Conservation (phyloP, 1,284 basidiomycete genomes). For the Apiotrichum sp. region DNA sequence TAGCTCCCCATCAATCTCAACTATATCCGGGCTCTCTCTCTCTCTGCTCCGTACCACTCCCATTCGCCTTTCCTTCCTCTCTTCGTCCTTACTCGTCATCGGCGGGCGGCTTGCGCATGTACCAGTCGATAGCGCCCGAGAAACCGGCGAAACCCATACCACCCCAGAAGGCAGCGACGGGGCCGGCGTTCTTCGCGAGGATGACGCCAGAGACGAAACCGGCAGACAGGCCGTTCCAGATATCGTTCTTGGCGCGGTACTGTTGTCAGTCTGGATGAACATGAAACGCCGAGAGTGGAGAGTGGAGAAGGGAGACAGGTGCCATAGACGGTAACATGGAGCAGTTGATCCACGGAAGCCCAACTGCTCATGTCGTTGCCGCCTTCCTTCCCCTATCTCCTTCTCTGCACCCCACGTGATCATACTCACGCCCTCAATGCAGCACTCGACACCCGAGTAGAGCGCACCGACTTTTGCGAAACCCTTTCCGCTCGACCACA, state of each 20-base stretch:
- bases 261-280: conserved; percentile 36
- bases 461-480: conserved; percentile 93
- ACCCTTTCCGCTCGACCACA: conserved; percentile 84
- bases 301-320: no score
- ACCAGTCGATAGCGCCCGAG: conserved; percentile 79
- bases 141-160: conserved; percentile 85
- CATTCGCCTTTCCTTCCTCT: no score
- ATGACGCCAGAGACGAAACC: conserved; percentile 61
- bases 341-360: no score
- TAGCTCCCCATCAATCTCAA: no score
- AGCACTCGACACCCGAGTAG: conserved; percentile 90
- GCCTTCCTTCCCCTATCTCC: no score
- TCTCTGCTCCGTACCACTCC: no score
- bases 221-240: conserved; percentile 62
- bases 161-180: conserved; percentile 72
- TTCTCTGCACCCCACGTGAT: no score
- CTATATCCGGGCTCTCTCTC: no score
- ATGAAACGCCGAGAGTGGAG: no score
- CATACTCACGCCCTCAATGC: conserved; percentile 84
- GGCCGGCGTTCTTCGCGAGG: conserved; percentile 76
- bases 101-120: conserved; percentile 71
- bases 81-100: conserved; percentile 57
- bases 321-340: no score
- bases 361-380: no score
- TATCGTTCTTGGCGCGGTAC: conserved; percentile 95